Conservation (phyloP, 73 alveolate species). For the Tetrahymena elliotti region DNA sequence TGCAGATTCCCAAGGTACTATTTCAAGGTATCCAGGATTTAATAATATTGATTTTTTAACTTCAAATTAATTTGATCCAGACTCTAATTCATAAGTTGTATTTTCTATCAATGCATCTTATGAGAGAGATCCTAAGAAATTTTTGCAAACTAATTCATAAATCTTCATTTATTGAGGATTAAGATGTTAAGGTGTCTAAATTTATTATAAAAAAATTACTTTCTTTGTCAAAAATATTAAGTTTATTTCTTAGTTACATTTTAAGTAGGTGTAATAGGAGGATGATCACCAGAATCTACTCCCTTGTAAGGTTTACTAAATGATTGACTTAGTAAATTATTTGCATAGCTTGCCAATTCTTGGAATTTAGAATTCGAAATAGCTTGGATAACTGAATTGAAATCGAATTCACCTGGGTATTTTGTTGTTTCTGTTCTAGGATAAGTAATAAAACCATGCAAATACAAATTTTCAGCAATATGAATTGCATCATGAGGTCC, state of each 20-base stretch:
- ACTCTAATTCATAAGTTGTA: constrained; percentile 61
- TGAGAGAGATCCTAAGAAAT: constrained; percentile 96
- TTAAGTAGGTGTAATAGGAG: constrained; percentile 98
- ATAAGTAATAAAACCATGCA: constrained; percentile 93
- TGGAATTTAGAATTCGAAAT: constrained; percentile 18
- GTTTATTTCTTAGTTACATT: constrained; percentile 61
- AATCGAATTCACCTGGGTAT: constrained; percentile 77
- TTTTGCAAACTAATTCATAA: constrained; percentile 72
- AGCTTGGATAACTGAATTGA: constrained; percentile 57
- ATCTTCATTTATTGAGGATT: constrained; percentile 39
- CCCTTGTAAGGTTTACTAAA: constrained; percentile 71
- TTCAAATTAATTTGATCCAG: constrained; percentile 74
- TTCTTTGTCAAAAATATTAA: too few relatives aligned
- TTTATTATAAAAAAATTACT: background rate
- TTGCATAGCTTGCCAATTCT: background rate
- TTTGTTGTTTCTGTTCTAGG: constrained; percentile 98
- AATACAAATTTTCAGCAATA: constrained; percentile 94
- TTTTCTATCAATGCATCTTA: constrained; percentile 80
- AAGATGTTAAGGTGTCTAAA: constrained; percentile 56
- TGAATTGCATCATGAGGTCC: constrained; percentile 58
- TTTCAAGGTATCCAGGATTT: constrained; percentile 81
- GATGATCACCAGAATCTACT: constrained; percentile 97
- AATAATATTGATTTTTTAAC: constrained; percentile 59
- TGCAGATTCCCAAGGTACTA: background rate
- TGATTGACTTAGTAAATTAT: background rate